Conservation (phyloP, 805 yeast species). For the Cyberlindnera bimundalis region DNA sequence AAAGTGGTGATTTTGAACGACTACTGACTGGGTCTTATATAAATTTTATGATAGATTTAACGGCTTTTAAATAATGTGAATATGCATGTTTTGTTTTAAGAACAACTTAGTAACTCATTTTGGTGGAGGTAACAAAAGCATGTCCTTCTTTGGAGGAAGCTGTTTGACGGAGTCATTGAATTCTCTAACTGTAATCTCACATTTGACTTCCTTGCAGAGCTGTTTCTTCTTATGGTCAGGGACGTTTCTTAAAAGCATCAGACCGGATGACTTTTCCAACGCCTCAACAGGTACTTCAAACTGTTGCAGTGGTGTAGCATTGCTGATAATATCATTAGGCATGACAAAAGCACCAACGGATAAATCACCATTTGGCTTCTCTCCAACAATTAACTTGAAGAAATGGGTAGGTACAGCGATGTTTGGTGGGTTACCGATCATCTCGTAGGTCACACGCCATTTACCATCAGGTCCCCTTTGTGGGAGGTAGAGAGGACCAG, state of each 20-base stretch:
- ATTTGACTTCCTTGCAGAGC: constrained; percentile 75
- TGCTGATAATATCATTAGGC: constrained; percentile 81
- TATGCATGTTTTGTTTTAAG: background rate
- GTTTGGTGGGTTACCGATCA: constrained; percentile 94
- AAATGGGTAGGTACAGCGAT: constrained; percentile 98
- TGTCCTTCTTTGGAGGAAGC: constrained; percentile 17
- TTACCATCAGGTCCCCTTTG: constrained; percentile 74
- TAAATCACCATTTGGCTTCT: constrained; percentile 45
- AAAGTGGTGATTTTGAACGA: background rate
- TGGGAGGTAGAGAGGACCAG: constrained; percentile 93
- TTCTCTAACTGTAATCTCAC: constrained; percentile 80
- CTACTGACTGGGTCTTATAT: too few species aligned
- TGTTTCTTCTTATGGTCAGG: constrained; percentile 54
- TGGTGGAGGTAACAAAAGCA: constrained; percentile 13
- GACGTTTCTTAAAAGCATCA: constrained; percentile 70
- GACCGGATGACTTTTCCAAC: constrained; percentile 81
- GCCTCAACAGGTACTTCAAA: constrained; percentile 92
- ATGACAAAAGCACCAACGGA: constrained; percentile 91
- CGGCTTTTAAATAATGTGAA: background rate
- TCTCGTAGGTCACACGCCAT: constrained; percentile 80
- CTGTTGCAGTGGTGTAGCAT: constrained; percentile 61
- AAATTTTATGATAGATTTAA: background rate
- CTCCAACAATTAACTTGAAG: constrained; percentile 87
- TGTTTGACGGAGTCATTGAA: constrained; percentile 43
- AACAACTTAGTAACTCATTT: constrained; percentile 1